Conservation (phyloP, 257 asterid species). For the Cinchona pubescens region DNA sequence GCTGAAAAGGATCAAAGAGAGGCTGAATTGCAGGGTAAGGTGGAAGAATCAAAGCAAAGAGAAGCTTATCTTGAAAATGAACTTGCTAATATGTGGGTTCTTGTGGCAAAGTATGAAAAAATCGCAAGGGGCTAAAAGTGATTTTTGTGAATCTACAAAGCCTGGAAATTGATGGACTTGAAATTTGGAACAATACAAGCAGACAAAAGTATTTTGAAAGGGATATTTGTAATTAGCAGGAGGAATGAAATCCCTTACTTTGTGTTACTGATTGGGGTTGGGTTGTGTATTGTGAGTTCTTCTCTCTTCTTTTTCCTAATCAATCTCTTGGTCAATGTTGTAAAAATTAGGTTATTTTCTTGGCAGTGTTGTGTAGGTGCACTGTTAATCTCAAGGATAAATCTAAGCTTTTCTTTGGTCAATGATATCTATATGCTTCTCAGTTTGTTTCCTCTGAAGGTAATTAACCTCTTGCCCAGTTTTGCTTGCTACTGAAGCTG, state of each 20-base stretch:
- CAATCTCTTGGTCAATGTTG: neutral
- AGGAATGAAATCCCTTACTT: neutral
- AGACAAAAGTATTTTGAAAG: slow-evolving; percentile 1
- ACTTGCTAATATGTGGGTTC: slow-evolving; percentile 98
- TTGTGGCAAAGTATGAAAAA: slow-evolving; percentile 78
- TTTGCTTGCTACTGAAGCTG: neutral
- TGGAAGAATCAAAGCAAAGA: slow-evolving; percentile 93
- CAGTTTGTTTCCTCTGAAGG: neutral
- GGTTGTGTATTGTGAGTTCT: slow-evolving; percentile 7
- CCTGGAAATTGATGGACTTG: slow-evolving; percentile 33
- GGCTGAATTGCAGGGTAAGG: slow-evolving; percentile 68
- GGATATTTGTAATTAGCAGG: neutral
- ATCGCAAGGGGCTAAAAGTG: slow-evolving; percentile 57
- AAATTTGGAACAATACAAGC: slow-evolving; percentile 21
- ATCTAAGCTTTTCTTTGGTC: neutral
- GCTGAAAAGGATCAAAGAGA: slow-evolving; percentile 66
- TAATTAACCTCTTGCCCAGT: neutral
- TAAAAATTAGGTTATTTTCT: slow-evolving; percentile 1
- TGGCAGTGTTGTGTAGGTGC: slow-evolving; percentile 1
- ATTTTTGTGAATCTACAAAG: slow-evolving; percentile 37
- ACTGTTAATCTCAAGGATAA: neutral
- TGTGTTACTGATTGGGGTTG: slow-evolving; percentile 2
- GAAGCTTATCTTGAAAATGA: slow-evolving; percentile 95
- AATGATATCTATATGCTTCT: neutral
- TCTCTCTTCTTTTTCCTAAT: neutral